Percentiles rank a stretch among this genome's conserved stretches.
Evolutionary conservation across 306 rosid species (phyloP).

Genomic region (Corylus heterophylla): DNA sequence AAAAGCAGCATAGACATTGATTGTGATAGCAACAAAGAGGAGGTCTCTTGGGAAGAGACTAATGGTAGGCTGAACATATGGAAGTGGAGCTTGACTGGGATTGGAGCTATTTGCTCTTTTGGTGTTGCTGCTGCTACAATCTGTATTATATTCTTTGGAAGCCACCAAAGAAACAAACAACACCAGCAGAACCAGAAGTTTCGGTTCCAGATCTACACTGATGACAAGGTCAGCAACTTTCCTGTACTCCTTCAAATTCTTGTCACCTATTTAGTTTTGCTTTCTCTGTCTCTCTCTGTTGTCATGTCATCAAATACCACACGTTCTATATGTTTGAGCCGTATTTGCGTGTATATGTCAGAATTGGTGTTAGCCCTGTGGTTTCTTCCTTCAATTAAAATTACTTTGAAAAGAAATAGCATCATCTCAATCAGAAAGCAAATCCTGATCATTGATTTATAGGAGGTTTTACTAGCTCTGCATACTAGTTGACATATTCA

Average conservation of each 20-base stretch:
- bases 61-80: conserved; percentile 46
- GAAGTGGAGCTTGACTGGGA: conserved; percentile 71
- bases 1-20: conserved; percentile 32
- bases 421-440: too few species aligned
- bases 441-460: too few species aligned
- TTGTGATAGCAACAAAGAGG: conserved; percentile 20
- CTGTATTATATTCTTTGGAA: conserved; percentile 63
- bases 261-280: neutral
- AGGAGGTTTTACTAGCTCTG: neutral
- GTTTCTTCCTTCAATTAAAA: too few species aligned
- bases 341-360: neutral
- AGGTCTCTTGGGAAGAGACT: conserved; percentile 28
- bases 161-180: conserved; percentile 43
- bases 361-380: too few species aligned
- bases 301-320: neutral
- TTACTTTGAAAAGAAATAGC: too few species aligned
- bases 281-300: neutral
- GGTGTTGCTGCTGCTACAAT: conserved; percentile 86
- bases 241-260: neutral
- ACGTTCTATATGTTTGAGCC: neutral
- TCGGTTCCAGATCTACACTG: conserved; percentile 61
- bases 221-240: conserved; percentile 62
- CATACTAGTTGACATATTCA: neutral
- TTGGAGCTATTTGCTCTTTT: conserved; percentile 88
- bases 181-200: conserved; percentile 47